Conservation (phyloP, 768 basidiomycete genomes). For the Rickenella mellea region DNA sequence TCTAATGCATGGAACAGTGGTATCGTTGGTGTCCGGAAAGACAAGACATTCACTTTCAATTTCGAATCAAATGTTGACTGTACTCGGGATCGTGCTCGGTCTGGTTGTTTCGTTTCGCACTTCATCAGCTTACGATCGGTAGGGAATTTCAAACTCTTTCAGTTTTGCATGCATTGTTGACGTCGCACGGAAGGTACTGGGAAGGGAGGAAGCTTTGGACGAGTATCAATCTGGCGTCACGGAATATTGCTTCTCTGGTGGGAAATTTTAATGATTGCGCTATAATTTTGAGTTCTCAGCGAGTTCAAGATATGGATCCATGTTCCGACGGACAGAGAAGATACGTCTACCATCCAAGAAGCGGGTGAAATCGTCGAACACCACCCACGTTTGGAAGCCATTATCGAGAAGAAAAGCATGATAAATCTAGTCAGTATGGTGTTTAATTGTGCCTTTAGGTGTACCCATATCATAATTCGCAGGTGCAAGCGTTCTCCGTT, state of each 20-base stretch:
- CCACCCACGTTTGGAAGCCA: constrained; percentile 29
- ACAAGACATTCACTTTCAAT: constrained; percentile 40
- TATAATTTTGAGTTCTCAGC: background rate
- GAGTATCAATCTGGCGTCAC: constrained; percentile 43
- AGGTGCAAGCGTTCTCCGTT: constrained; percentile 64
- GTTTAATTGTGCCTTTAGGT: background rate
- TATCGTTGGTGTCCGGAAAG: constrained; percentile 40
- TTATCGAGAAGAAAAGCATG: constrained; percentile 70
- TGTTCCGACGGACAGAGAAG: constrained; percentile 33
- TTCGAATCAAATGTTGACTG: constrained; percentile 49
- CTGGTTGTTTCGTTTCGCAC: constrained; percentile 66
- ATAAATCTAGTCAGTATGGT: constrained; percentile 45
- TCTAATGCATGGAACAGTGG: constrained; percentile 31
- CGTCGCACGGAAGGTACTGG: constrained; percentile 35
- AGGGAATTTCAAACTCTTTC: constrained; percentile 10
- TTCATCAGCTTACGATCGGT: constrained; percentile 62
- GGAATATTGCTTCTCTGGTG: constrained; percentile 44
- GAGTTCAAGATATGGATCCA: constrained; percentile 45
- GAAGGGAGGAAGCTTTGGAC: constrained; percentile 70
- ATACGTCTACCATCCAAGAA: constrained; percentile 19
- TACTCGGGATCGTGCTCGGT: constrained; percentile 67
- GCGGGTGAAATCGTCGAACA: constrained; percentile 1
- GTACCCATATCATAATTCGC: constrained; percentile 1
- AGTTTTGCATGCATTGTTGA: background rate
- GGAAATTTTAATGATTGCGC: constrained; percentile 23